phyloP scores from a whole-genome alignment of 441 rosid genomes.

The Eutrema salsugineum region DNA sequence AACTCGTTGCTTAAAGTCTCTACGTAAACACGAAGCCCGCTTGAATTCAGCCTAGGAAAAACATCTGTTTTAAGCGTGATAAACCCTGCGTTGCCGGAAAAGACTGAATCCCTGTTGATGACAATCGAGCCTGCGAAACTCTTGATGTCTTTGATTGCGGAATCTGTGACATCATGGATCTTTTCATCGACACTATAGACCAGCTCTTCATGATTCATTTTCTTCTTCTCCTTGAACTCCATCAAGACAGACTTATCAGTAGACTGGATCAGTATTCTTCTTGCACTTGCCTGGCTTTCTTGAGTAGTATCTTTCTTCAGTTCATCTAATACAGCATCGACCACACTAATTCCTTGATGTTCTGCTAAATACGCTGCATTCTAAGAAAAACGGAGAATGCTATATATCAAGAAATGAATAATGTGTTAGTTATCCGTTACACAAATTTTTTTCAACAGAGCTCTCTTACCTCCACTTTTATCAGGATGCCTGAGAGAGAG shows the following conservation, averaged over 20 bases:
- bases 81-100: constrained; percentile 6
- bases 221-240: constrained; percentile 36
- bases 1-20: constrained; percentile 47
- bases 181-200: constrained; percentile 42
- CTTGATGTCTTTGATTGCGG: constrained; percentile 46
- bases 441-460: constrained; percentile 1
- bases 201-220: constrained; percentile 25
- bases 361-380: constrained; percentile 45
- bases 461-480: constrained; percentile 51
- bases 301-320: constrained; percentile 34
- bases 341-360: constrained; percentile 36
- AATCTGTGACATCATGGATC: constrained; percentile 32
- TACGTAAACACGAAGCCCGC: constrained; percentile 42
- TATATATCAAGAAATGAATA: constrained; percentile 10
- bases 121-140: constrained; percentile 40
- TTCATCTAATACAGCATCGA: constrained; percentile 40
- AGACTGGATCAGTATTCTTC: constrained; percentile 42
- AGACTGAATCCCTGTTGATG: constrained; percentile 37
- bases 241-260: constrained; percentile 44
- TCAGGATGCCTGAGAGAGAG: constrained; percentile 44
- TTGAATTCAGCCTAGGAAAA: constrained; percentile 31
- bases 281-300: constrained; percentile 12
- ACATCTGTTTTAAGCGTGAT: constrained; percentile 17
- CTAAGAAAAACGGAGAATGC: constrained; percentile 29
- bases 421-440: neutral